These are phyloP conservation scores for Penicillium subrubescens DNA, from an alignment of 495 filamentous ascomycete species.

Conservation along the genomic window DNA sequence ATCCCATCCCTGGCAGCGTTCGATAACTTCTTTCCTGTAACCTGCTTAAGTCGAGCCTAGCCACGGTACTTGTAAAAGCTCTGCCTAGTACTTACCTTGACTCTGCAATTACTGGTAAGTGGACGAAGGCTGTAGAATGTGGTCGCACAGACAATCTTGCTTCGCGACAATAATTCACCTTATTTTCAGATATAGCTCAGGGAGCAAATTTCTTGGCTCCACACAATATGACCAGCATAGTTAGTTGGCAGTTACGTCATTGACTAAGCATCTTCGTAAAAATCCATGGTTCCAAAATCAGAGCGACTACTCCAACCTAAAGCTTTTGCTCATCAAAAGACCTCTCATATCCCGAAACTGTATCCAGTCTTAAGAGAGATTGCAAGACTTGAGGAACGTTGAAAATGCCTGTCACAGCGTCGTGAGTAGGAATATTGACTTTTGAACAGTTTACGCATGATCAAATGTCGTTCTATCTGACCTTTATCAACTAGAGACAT, in stretches of 20 bases:
- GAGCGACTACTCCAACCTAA: not conserved
- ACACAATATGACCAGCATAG: too few species aligned
- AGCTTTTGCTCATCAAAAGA: not conserved
- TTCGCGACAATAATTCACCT: too few species aligned
- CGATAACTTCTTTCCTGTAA: too few species aligned
- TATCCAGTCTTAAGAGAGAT: not conserved
- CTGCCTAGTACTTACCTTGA: too few species aligned
- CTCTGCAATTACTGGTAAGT: too few species aligned
- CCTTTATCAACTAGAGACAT: not conserved
- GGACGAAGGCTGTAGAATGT: too few species aligned
- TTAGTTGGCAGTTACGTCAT: not conserved
- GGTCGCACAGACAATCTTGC: too few species aligned
- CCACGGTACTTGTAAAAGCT: too few species aligned
- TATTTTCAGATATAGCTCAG: too few species aligned
- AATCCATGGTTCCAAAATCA: not conserved
- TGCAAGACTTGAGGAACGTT: not conserved
- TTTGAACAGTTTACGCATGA: not conserved
- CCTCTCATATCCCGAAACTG: not conserved
- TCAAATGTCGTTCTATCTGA: not conserved
- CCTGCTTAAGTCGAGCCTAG: too few species aligned
- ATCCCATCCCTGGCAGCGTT: too few species aligned
- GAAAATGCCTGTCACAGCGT: not conserved
- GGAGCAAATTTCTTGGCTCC: too few species aligned
- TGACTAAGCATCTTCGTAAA: not conserved
- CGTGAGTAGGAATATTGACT: not conserved